A percentile compares a stretch with the other conserved stretches of the same genome.
Evolutionary conservation across 2,329 filamentous ascomycete species (phyloP).

Genomic region (Didymella arachidicola): DNA sequence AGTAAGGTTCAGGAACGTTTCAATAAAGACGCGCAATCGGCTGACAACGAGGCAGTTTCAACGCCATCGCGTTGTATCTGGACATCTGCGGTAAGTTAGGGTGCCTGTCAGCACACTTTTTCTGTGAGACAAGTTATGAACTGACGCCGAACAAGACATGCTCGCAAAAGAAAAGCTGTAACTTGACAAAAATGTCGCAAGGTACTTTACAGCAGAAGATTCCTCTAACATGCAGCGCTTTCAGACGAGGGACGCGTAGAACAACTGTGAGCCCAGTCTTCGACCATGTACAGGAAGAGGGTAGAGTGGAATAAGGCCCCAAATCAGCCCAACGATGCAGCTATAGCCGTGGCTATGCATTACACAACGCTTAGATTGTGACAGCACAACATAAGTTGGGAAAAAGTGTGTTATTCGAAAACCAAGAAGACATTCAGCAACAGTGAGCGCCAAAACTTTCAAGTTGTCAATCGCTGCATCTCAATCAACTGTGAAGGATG

Average conservation of each 20-base stretch:
- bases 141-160: slow-evolving; percentile 41
- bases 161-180: slow-evolving; percentile 49
- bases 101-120: neutral
- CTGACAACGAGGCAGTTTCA: slow-evolving; percentile 60
- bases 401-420: neutral
- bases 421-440: neutral
- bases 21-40: neutral
- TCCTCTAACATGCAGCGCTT: neutral
- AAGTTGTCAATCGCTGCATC: neutral
- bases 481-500: neutral
- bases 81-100: slow-evolving; percentile 66
- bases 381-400: neutral
- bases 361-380: neutral
- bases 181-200: neutral
- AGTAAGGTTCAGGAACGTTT: slow-evolving; percentile 45
- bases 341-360: slow-evolving; percentile 34
- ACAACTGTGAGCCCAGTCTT: slow-evolving; percentile 17
- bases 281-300: slow-evolving; percentile 12
- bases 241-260: slow-evolving; percentile 27
- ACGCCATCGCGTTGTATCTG: slow-evolving; percentile 70
- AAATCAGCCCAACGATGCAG: slow-evolving; percentile 20
- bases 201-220: neutral
- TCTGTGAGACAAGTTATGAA: neutral
- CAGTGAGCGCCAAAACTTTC: neutral
- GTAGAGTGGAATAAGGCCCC: slow-evolving; percentile 21